phyloP scores from a whole-genome alignment of 495 filamentous ascomycete species.

The Podospora pseudopauciseta region DNA sequence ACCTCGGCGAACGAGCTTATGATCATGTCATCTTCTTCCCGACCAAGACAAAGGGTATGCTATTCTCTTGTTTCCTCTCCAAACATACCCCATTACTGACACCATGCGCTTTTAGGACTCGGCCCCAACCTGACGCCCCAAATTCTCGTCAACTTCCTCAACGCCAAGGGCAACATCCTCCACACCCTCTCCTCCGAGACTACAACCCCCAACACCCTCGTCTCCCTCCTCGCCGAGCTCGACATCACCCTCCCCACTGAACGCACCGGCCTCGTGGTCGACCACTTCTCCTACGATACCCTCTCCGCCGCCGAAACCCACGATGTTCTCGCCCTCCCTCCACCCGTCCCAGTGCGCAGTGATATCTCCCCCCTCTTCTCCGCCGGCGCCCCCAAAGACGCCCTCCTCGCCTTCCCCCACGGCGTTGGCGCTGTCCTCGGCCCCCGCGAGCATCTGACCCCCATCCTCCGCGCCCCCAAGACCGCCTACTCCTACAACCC shows the following conservation, averaged over 20 bases:
- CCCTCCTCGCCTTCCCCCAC: constrained; percentile 72
- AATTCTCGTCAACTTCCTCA: constrained; percentile 84
- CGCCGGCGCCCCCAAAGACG: constrained; percentile 48
- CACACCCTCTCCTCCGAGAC: constrained; percentile 75
- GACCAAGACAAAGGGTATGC: constrained; percentile 78
- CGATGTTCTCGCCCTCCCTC: constrained; percentile 77
- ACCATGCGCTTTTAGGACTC: constrained; percentile 59
- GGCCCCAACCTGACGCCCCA: constrained; percentile 85
- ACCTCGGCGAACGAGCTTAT: constrained; percentile 80
- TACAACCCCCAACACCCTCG: constrained; percentile 70
- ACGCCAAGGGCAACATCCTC: constrained; percentile 87
- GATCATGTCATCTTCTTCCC: constrained; percentile 90
- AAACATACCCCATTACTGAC: background rate
- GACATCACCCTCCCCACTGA: constrained; percentile 87
- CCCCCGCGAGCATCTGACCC: constrained; percentile 67
- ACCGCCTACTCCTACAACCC: constrained; percentile 94
- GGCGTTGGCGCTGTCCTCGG: constrained; percentile 79
- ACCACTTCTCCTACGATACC: constrained; percentile 93
- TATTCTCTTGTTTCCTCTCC: background rate
- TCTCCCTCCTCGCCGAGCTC: constrained; percentile 82
- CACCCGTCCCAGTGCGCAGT: constrained; percentile 56
- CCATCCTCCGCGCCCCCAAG: constrained; percentile 72
- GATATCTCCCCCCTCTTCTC: constrained; percentile 79
- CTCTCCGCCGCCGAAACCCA: constrained; percentile 73
- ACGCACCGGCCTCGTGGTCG: constrained; percentile 75